Conservation (phyloP, 1,284 basidiomycete genomes). For the Stereum hirsutum region DNA sequence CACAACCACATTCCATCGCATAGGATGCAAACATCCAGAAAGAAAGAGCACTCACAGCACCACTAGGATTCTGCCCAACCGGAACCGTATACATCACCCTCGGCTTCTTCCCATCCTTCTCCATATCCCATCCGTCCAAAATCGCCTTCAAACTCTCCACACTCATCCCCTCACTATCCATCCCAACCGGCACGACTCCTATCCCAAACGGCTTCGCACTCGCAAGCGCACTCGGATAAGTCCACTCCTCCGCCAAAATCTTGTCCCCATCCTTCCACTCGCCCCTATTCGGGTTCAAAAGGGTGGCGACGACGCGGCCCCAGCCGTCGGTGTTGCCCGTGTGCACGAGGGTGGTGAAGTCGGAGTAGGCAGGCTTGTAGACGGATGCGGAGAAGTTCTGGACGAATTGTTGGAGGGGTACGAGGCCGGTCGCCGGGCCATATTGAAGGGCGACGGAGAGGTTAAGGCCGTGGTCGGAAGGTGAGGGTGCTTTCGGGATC, state of each 20-base stretch:
- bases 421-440: conserved; percentile 46
- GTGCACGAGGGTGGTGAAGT: conserved; percentile 56
- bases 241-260: conserved; percentile 65
- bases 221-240: conserved; percentile 49
- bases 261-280: conserved; percentile 70
- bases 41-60: conserved; percentile 37
- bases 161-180: conserved; percentile 69
- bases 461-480: conserved; percentile 41
- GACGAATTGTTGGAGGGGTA: conserved; percentile 42
- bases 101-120: conserved; percentile 51
- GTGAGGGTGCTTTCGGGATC: conserved; percentile 51
- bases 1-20: too few species aligned
- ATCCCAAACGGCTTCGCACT: conserved; percentile 38
- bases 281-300: too few species aligned
- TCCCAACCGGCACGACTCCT: conserved; percentile 47
- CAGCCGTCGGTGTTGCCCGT: conserved; percentile 77
- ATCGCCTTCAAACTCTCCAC: conserved; percentile 51
- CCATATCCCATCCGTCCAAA: conserved; percentile 65
- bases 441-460: conserved; percentile 70
- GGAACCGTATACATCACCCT: conserved; percentile 72
- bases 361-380: conserved; percentile 60
- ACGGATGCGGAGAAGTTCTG: conserved; percentile 53
- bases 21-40: too few species aligned
- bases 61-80: conserved; percentile 76
- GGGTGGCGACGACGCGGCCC: conserved; percentile 39